Evolutionary conservation across 139 green algal species (phyloP), one percentile per base, ranked within the genome.

Genomic region (Picochlorum sp.): DNA sequence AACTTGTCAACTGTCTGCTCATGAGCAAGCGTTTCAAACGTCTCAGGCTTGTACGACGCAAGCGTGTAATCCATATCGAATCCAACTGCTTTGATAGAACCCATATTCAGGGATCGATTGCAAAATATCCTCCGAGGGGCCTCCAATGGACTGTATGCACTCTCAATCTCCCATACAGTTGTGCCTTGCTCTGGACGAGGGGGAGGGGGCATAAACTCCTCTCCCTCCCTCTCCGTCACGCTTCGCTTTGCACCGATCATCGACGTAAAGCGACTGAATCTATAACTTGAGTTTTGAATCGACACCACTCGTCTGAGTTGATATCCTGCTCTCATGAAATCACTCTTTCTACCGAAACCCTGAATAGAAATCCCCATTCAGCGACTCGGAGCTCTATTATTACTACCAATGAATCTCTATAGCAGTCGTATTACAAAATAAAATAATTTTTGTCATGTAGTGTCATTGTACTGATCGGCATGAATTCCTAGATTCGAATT

Each of bases 21-120:
- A 71, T 97, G 87, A 20, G 87, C 87, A 50, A 97, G 73, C 8
- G 71, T 70, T 82, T 98, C 93, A 75, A 98, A 98, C 1, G 88
- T 92, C 61, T 97, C 91, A 3, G 92, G 86, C 50, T 83, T 82
- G 80, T 97, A 96, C 63, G 9, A 49, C n/a, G 70, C 68, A 15
- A 90, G 67, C 0, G 88, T 95, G 78, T 97, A 97, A 76, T 97
- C 92, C 89, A 97, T 94, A 75, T 98, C 92, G 71, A 97, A 97
- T 1, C 92, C 92, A 4, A 97, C 72, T 1, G 88, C 85, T 58
- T 76, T 82, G 63, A 96, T 88, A 18, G 79, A 68, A 15, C 68
- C 72, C 91, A 98, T 96, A 76, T 96, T 96, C 34, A 98, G 81
- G 0, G 86, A 90, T 34, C 93, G 80, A 79, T 98, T 98, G 85